Evolutionary conservation across 2,329 filamentous ascomycete genomes (phyloP).

Genomic region (Aureobasidium lini): DNA sequence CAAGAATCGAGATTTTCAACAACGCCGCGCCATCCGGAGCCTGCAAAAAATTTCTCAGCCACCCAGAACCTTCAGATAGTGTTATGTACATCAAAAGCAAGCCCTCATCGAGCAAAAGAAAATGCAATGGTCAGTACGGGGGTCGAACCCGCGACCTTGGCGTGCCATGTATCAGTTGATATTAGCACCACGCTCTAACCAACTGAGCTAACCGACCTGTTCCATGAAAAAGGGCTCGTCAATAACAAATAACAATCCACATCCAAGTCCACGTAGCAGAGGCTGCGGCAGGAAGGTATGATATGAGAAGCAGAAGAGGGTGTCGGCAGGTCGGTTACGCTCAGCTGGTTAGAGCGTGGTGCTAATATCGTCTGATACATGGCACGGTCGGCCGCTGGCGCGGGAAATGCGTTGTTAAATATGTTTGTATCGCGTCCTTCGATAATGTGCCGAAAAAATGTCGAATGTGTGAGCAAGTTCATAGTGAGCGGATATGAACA

Average conservation of each 20-base stretch:
- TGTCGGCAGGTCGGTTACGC: background rate
- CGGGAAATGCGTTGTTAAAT: too few species aligned
- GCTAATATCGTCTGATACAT: slow-evolving; percentile 15
- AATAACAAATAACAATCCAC: background rate
- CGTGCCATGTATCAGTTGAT: background rate
- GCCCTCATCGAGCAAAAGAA: background rate
- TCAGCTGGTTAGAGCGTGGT: slow-evolving; percentile 22
- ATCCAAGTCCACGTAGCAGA: too few species aligned
- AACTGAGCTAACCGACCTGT: slow-evolving; percentile 18
- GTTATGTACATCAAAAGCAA: background rate
- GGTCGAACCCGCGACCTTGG: slow-evolving; percentile 3
- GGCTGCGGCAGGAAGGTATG: too few species aligned
- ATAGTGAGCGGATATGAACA: too few species aligned
- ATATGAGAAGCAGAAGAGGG: background rate
- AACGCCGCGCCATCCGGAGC: background rate
- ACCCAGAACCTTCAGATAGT: background rate
- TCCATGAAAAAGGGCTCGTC: background rate
- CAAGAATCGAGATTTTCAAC: too few species aligned
- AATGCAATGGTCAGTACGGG: background rate
- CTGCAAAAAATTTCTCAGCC: background rate
- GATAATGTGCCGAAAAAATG: too few species aligned
- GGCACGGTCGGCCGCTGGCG: slow-evolving; percentile 11
- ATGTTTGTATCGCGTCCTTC: too few species aligned
- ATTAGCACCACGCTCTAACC: slow-evolving; percentile 18
- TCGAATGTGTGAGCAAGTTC: too few species aligned